Evolutionary conservation across 2,329 filamentous ascomycete genomes (phyloP).

Genomic region (Phialophora macrospora): DNA sequence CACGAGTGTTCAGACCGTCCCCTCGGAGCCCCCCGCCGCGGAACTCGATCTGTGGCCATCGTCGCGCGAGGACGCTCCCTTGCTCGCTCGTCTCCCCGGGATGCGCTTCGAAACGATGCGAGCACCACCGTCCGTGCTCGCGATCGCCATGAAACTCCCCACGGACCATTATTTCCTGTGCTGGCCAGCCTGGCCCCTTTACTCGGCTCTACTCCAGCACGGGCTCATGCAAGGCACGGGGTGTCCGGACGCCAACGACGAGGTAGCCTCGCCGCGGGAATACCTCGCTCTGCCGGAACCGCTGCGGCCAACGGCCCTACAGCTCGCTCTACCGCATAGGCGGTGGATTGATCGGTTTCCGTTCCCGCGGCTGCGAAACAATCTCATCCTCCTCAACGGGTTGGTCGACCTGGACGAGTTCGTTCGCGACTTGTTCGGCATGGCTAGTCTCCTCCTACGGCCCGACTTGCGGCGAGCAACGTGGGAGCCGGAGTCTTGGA

Average conservation of each 20-base stretch:
- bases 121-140: neutral
- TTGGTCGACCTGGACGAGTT: constrained; percentile 48
- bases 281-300: constrained; percentile 35
- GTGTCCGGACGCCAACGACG: constrained; percentile 39
- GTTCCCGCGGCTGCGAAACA: constrained; percentile 49
- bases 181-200: constrained; percentile 15
- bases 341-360: constrained; percentile 51
- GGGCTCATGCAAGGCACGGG: constrained; percentile 40
- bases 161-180: constrained; percentile 12
- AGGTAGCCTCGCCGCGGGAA: constrained; percentile 39
- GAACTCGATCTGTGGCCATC: neutral
- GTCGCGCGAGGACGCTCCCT: neutral
- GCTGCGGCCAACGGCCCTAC: constrained; percentile 46
- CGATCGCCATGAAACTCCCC: neutral
- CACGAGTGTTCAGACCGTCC: neutral
- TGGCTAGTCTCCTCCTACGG: constrained; percentile 45
- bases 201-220: constrained; percentile 4
- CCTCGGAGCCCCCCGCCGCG: neutral
- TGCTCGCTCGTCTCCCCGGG: neutral
- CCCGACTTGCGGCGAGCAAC: constrained; percentile 33
- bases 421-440: constrained; percentile 43
- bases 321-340: constrained; percentile 45
- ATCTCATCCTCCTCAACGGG: constrained; percentile 43
- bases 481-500: constrained; percentile 47
- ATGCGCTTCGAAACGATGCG: neutral